Evolutionary conservation across 2,329 filamentous ascomycete genomes (phyloP).

Genomic region (Fusarium sp.): DNA sequence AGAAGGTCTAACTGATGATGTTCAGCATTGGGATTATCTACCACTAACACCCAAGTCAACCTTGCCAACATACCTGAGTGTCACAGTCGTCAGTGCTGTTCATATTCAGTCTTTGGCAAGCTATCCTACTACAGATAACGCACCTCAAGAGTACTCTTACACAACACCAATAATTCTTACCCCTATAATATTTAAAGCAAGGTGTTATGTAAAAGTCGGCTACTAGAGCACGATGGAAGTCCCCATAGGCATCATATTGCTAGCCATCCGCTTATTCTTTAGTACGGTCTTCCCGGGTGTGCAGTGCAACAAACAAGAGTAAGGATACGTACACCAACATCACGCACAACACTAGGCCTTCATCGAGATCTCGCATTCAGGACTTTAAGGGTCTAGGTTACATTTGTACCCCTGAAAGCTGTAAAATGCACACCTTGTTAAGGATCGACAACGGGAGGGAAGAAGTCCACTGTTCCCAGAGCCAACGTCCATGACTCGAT

Average conservation of each 20-base stretch:
- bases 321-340: constrained; percentile 33
- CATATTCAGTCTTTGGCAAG: constrained; percentile 11
- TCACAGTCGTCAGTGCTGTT: constrained; percentile 19
- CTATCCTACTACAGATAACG: constrained; percentile 25
- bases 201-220: constrained; percentile 41
- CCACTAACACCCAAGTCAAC: too few species aligned
- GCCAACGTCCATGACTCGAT: too few species aligned
- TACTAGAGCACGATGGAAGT: constrained; percentile 50
- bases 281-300: constrained; percentile 31
- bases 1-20: constrained; percentile 29
- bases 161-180: fast-evolving
- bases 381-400: background rate
- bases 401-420: too few species aligned
- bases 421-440: background rate
- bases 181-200: constrained; percentile 11
- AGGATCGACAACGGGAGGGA: background rate
- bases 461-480: constrained; percentile 1
- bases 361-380: background rate
- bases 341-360: background rate
- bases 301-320: constrained; percentile 19
- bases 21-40: constrained; percentile 9
- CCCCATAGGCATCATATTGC: constrained; percentile 49
- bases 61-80: background rate
- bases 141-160: background rate
- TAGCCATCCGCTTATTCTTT: constrained; percentile 38